phyloP scores from a whole-genome alignment of 371 early-diverging fungal species.

The Mortierella sp. region DNA sequence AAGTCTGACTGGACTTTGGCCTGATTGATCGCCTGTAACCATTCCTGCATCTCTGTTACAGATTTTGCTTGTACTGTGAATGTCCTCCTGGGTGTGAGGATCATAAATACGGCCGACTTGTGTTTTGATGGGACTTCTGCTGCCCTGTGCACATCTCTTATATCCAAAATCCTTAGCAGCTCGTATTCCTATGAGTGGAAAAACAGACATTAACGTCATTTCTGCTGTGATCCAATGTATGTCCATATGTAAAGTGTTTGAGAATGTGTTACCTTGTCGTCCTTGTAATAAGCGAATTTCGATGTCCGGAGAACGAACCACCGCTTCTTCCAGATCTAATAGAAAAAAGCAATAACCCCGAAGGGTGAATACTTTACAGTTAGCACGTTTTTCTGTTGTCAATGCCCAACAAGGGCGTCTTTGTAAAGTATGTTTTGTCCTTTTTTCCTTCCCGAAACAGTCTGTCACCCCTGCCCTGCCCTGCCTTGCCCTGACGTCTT shows the following conservation, averaged over 20 bases:
- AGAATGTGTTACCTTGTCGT: conserved; percentile 66
- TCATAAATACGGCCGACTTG: conserved; percentile 79
- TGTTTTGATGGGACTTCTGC: conserved; percentile 80
- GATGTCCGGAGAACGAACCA: conserved; percentile 91
- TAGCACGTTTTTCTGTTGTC: conserved; percentile 1
- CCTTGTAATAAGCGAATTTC: conserved; percentile 89
- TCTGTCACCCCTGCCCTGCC: not conserved
- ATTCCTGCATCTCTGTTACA: conserved; percentile 75
- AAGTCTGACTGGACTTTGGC: conserved; percentile 64
- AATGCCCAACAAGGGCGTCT: not conserved
- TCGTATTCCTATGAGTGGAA: conserved; percentile 77
- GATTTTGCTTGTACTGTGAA: conserved; percentile 80
- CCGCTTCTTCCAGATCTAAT: conserved; percentile 87
- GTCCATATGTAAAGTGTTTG: not conserved
- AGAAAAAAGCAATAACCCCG: not conserved
- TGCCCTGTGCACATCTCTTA: conserved; percentile 80
- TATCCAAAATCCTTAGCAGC: conserved; percentile 78
- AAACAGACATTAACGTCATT: not conserved
- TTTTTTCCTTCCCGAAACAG: not conserved
- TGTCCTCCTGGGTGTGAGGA: conserved; percentile 82
- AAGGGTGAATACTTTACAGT: too few relatives aligned
- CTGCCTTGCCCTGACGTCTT: not conserved
- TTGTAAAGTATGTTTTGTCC: not conserved
- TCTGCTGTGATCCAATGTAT: not conserved
- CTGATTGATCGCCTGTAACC: conserved; percentile 73